Evolutionary conservation across 129 eudicot genomes (phyloP), one percentile per base, ranked within the genome.

Genomic region (Solidago caesia): DNA sequence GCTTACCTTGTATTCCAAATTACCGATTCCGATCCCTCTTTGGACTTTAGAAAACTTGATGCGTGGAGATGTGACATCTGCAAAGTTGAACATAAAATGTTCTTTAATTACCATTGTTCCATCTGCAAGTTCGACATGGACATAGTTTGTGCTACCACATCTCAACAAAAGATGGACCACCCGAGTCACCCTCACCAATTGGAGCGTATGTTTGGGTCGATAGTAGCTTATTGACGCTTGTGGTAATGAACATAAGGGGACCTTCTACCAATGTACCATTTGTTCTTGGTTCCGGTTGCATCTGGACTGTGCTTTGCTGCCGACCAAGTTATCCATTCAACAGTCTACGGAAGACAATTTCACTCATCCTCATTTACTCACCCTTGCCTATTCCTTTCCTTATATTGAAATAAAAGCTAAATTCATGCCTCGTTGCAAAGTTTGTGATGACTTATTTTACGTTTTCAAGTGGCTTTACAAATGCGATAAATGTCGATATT

Each of bases 281-380:
- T 52, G 58, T 4, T 16, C 58, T 14, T 52, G 58, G 58, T 52
- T 14, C 25, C 4, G 58, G 8, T 9, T 52, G 1, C 25, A 52
- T 16, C 2, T 14, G 58, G 58, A 52, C 21, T 52, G 58, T 25
- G 25, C 59, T 53, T 53, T 53, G 59, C 59, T 53, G 59, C 59
- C 59, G 15, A 53, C 59, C 25, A 53, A n/a, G 59, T 53, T 53
- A 53, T 14, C 59, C 2, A 53, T 53, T 53, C 59, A 53, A 53
- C 21, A 5, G 21, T n/a, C 5, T 53, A 53, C 26, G 2, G 11
- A 53, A 13, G 8, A 53, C 7, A 53, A 3, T n/a, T 53, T 53
- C 59, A 53, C 59, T 53, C 59, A 53, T 53, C 11, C 58, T 53
- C 59, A 53, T 53, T 53, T 53, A 53, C 25, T 53, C 59, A 53